Evolutionary conservation across 2,329 filamentous ascomycete species (phyloP).

Genomic region (Pseudogymnoascus verrucosus): DNA sequence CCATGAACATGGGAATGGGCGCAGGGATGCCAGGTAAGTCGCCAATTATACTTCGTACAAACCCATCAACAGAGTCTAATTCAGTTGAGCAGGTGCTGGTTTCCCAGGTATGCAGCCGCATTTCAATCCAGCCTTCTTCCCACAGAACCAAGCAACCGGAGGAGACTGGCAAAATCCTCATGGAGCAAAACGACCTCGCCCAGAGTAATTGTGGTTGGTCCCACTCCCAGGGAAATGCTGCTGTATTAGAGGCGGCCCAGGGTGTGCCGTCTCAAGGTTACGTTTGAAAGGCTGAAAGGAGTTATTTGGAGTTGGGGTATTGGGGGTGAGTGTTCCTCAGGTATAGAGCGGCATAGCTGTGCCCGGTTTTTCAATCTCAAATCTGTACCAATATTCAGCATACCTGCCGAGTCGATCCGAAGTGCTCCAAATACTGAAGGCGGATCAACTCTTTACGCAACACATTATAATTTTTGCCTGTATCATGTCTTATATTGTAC

Average conservation of each 20-base stretch:
- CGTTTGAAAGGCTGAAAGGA: conserved; percentile 19
- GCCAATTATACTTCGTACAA: conserved; percentile 17
- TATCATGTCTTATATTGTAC: neutral
- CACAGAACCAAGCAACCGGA: conserved; percentile 37
- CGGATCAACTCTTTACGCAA: neutral
- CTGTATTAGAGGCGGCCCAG: neutral
- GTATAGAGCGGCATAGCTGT: neutral
- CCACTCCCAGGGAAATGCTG: neutral
- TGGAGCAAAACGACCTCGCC: conserved; percentile 69
- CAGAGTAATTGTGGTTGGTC: conserved; percentile 39
- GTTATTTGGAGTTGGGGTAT: conserved; percentile 18
- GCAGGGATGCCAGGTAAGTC: conserved; percentile 49
- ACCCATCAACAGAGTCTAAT: conserved; percentile 17
- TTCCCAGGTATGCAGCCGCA: conserved; percentile 63
- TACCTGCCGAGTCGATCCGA: neutral
- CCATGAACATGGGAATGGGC: conserved; percentile 40
- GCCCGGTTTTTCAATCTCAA: conserved; percentile 1
- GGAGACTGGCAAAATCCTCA: conserved; percentile 71
- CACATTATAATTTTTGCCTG: neutral
- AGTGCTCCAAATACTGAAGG: neutral
- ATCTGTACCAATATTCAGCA: neutral
- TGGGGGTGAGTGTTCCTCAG: conserved; percentile 7
- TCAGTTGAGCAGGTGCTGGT: conserved; percentile 33
- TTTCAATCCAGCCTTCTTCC: conserved; percentile 70
- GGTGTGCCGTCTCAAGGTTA: conserved; percentile 1